phyloP scores from a whole-genome alignment of 768 basidiomycete genomes.

The Gymnopilus dilepis region DNA sequence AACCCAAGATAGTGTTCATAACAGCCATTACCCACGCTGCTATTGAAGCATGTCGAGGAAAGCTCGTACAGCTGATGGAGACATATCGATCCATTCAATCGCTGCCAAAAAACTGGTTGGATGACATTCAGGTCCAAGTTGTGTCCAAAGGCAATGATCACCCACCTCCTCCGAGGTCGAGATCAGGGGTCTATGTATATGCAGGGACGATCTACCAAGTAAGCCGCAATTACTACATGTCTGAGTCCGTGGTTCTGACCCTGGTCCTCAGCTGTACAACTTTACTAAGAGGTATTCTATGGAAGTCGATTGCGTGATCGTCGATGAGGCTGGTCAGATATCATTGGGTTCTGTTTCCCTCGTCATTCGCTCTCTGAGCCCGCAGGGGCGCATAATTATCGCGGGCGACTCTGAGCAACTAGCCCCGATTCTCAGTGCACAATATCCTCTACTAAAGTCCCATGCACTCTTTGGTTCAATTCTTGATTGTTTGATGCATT shows the following conservation, averaged over 20 bases:
- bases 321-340: conserved; percentile 60
- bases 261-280: conserved; percentile 45
- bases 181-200: conserved; percentile 42
- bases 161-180: conserved; percentile 35
- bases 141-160: conserved; percentile 48
- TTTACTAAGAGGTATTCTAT: conserved; percentile 47
- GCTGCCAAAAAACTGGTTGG: conserved; percentile 46
- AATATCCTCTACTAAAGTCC: conserved; percentile 47
- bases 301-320: conserved; percentile 48
- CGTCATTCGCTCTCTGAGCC: conserved; percentile 46
- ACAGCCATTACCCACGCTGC: conserved; percentile 60
- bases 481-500: conserved; percentile 50
- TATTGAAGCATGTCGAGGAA: conserved; percentile 52
- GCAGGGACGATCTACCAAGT: conserved; percentile 56
- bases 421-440: conserved; percentile 52
- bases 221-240: conserved; percentile 7
- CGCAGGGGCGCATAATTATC: conserved; percentile 47
- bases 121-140: conserved; percentile 46
- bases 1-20: conserved; percentile 47
- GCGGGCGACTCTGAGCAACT: conserved; percentile 59
- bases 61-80: conserved; percentile 42
- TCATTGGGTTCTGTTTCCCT: conserved; percentile 50
- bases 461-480: conserved; percentile 52
- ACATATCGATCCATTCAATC: conserved; percentile 42
- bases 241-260: background rate